These are phyloP conservation scores for Ogataea corticis DNA, from an alignment of 805 yeast species.

Conservation along the genomic window DNA sequence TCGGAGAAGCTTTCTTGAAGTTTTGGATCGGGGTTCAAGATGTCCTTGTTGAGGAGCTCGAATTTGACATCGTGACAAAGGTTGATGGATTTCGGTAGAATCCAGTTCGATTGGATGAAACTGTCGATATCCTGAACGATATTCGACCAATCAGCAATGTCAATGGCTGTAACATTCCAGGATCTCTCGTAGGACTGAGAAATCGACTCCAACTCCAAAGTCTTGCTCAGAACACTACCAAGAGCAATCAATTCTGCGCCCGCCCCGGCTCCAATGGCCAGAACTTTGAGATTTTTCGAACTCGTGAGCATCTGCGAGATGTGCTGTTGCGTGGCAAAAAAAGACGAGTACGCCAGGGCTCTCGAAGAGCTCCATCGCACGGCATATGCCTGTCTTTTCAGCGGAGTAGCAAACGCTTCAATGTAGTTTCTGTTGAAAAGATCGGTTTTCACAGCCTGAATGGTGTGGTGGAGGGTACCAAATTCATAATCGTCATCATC, in stretches of 20 bases:
- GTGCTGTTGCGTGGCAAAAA: conserved; percentile 54
- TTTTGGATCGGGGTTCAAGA: conserved; percentile 32
- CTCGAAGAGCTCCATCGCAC: conserved; percentile 87
- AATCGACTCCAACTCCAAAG: conserved; percentile 16
- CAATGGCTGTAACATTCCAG: conserved; percentile 56
- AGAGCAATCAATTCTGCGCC: conserved; percentile 76
- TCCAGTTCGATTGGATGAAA: conserved; percentile 54
- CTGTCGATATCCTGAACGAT: conserved; percentile 48
- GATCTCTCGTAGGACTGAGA: conserved; percentile 1
- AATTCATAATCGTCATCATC: conserved; percentile 31
- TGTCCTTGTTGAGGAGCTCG: conserved; percentile 37
- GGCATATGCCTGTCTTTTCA: conserved; percentile 72
- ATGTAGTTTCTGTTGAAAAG: conserved; percentile 70
- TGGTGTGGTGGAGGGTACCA: conserved; percentile 38
- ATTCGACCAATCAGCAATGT: conserved; percentile 75
- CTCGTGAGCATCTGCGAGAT: conserved; percentile 39
- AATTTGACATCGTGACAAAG: conserved; percentile 29
- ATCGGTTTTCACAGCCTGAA: conserved; percentile 71
- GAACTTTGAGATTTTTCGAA: conserved; percentile 33
- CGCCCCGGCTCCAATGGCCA: conserved; percentile 89
- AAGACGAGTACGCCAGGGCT: conserved; percentile 69
- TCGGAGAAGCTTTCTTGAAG: conserved; percentile 20
- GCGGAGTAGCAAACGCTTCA: conserved; percentile 64
- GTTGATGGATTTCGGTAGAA: conserved; percentile 36
- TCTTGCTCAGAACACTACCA: conserved; percentile 53